Conservation (phyloP, 257 asterid genomes). For the Lycium barbarum region DNA sequence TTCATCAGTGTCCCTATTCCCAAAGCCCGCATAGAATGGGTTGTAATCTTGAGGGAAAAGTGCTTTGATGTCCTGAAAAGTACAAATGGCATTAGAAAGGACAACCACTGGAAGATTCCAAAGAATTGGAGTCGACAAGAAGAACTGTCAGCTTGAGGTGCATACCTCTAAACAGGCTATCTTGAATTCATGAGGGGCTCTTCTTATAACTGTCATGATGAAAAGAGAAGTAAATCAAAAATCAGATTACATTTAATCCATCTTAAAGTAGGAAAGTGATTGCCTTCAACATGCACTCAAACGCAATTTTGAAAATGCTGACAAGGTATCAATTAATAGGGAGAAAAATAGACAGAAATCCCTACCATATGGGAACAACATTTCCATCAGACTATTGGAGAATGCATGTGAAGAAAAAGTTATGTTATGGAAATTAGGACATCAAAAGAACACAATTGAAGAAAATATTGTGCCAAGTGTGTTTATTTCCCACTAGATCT, state of each 20-base stretch:
- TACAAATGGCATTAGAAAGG: conserved; percentile 6
- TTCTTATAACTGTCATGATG: conserved; percentile 77
- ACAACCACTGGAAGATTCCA: not conserved
- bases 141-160: not conserved
- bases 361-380: not conserved
- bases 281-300: not conserved
- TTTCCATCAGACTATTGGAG: not conserved
- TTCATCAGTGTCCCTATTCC: conserved; percentile 98
- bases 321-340: not conserved
- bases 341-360: not conserved
- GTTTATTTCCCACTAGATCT: conserved; percentile 4
- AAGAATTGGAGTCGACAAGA: not conserved
- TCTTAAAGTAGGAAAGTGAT: conserved; percentile 5
- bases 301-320: not conserved
- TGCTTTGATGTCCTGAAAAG: conserved; percentile 90
- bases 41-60: conserved; percentile 91
- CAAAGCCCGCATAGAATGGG: conserved; percentile 98
- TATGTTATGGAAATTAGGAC: not conserved
- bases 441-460: conserved; percentile 9
- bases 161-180: conserved; percentile 98
- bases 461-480: not conserved
- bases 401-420: not conserved
- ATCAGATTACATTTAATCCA: not conserved
- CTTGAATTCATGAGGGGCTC: conserved; percentile 99
- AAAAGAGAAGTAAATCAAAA: conserved; percentile 21